Conservation (phyloP, 73 alveolate species). For the Strombidium stylifer region DNA sequence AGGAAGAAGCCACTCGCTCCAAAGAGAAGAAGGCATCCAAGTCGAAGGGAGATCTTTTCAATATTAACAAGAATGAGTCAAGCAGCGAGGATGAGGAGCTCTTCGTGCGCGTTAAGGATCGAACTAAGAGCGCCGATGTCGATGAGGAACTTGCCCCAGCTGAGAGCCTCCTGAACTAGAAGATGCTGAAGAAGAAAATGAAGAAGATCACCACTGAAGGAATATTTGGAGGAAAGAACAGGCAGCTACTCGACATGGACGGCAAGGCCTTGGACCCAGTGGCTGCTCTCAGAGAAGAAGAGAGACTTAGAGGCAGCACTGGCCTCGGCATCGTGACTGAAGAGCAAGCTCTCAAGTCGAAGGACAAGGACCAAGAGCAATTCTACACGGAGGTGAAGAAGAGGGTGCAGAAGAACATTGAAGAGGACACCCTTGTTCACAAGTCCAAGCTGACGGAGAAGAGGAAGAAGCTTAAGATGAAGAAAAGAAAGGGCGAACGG, state of each 20-base stretch:
- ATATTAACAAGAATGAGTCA: too few species aligned
- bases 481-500: not conserved
- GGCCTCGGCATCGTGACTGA: conserved; percentile 26
- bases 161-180: conserved; percentile 35
- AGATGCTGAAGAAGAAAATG: conserved; percentile 53
- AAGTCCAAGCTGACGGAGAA: too few species aligned
- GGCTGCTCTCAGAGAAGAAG: conserved; percentile 41
- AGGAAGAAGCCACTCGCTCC: too few species aligned
- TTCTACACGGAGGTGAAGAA: not conserved
- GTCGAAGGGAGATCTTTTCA: too few species aligned
- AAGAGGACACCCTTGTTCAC: too few species aligned
- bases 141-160: too few species aligned
- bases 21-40: too few species aligned
- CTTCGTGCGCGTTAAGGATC: too few species aligned
- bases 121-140: too few species aligned
- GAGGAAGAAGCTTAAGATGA: too few species aligned
- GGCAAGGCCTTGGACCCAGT: not conserved
- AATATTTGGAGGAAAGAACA: conserved; percentile 17
- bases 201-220: conserved; percentile 21
- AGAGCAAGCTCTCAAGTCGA: conserved; percentile 4
- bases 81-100: too few species aligned
- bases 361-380: not conserved
- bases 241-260: not conserved
- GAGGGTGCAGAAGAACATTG: conserved; percentile 6
- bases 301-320: conserved; percentile 31